These are phyloP conservation scores for Eucalyptus viminalis DNA, from an alignment of 345 rosid genomes.

Conservation along the genomic window DNA sequence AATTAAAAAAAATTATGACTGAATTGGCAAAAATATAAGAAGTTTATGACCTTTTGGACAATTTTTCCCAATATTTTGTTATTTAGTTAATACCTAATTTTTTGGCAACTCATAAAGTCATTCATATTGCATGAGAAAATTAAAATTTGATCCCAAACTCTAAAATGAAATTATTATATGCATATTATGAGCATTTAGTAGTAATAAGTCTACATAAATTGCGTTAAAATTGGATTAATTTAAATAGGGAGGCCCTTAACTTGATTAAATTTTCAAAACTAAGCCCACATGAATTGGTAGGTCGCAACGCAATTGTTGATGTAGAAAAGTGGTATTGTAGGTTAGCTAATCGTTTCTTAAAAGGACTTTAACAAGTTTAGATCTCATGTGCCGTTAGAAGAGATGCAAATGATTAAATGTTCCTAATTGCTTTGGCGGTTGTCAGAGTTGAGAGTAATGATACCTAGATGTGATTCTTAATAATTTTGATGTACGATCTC, in stretches of 20 bases:
- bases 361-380: background rate
- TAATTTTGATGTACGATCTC: background rate
- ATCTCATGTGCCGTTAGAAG: background rate
- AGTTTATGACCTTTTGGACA: background rate
- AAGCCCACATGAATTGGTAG: background rate
- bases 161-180: background rate
- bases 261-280: background rate
- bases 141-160: background rate
- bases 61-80: background rate
- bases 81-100: background rate
- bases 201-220: background rate
- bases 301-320: no score
- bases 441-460: background rate
- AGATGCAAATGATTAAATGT: no score
- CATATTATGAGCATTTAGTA: background rate
- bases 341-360: background rate
- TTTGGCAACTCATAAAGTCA: background rate
- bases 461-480: no score
- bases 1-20: no score
- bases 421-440: background rate
- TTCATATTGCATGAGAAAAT: background rate
- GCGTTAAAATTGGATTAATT: background rate
- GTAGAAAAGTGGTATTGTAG: background rate
- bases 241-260: background rate
- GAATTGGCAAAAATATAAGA: no score